Evolutionary conservation across 2,329 filamentous ascomycete genomes (phyloP).

Genomic region (Apiospora rasikravindrae): DNA sequence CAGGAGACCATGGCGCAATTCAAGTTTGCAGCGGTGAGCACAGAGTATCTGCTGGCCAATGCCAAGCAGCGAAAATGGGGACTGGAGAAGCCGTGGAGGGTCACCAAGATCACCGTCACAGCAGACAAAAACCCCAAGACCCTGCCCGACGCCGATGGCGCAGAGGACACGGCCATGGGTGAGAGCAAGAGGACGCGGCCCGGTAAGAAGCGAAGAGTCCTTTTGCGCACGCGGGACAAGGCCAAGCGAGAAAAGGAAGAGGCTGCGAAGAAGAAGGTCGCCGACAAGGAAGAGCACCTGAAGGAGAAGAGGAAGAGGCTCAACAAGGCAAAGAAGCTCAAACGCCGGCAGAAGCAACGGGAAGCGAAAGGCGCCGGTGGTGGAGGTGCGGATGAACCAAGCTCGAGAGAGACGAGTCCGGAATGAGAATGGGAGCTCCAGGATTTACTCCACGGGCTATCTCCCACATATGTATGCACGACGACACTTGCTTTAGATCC

Average conservation of each 20-base stretch:
- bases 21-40: slow-evolving; percentile 53
- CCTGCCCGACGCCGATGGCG: not conserved
- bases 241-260: slow-evolving; percentile 48
- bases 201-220: slow-evolving; percentile 64
- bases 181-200: slow-evolving; percentile 47
- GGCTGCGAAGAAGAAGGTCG: slow-evolving; percentile 43
- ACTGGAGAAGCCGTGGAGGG: slow-evolving; percentile 65
- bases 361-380: slow-evolving; percentile 51
- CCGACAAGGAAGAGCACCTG: slow-evolving; percentile 60
- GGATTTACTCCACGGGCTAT: not conserved
- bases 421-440: not conserved
- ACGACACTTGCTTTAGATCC: not conserved
- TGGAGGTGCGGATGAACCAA: slow-evolving; percentile 26
- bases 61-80: slow-evolving; percentile 58
- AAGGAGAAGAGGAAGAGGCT: slow-evolving; percentile 67
- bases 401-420: slow-evolving; percentile 16
- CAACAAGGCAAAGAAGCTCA: slow-evolving; percentile 65
- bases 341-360: slow-evolving; percentile 62
- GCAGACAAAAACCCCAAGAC: slow-evolving; percentile 30
- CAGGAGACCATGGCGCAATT: slow-evolving; percentile 46
- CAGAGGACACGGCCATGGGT: slow-evolving; percentile 21
- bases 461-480: not conserved
- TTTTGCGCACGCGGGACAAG: slow-evolving; percentile 52
- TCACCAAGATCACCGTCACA: slow-evolving; percentile 50
- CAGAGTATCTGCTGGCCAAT: slow-evolving; percentile 54